Conservation (phyloP, 305 asterid genomes). For the Fraxinus latifolia region DNA sequence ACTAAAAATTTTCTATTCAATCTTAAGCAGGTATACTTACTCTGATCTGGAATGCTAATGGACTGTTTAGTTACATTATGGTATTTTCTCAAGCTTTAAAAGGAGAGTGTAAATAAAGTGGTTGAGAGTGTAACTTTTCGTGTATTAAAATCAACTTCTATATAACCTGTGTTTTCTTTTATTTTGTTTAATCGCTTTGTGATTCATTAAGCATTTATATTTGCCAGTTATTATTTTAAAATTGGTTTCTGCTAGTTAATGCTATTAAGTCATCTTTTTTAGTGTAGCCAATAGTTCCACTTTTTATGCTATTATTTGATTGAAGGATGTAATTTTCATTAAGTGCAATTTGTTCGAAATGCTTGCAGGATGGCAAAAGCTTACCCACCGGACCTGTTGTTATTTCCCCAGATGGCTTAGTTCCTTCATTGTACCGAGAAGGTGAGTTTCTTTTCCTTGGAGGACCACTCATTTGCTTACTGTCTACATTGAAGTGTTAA, state of each 20-base stretch:
- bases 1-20: conserved; percentile 76
- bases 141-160: neutral
- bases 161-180: neutral
- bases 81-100: neutral
- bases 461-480: neutral
- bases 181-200: conserved; percentile 1
- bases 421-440: conserved; percentile 95
- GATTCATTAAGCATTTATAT: neutral
- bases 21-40: conserved; percentile 68
- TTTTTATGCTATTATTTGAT: conserved; percentile 11
- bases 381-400: conserved; percentile 98
- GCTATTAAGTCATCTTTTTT: neutral
- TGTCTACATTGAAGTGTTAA: neutral
- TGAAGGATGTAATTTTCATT: conserved; percentile 11
- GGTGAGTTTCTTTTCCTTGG: conserved; percentile 39
- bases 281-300: neutral
- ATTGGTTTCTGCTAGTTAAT: neutral
- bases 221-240: neutral
- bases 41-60: conserved; percentile 1
- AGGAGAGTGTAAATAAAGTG: neutral
- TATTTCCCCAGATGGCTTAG: conserved; percentile 95
- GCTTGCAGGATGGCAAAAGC: conserved; percentile 81
- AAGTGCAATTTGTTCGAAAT: conserved; percentile 20
- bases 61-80: neutral
- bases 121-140: neutral